phyloP scores from a whole-genome alignment of 2,329 filamentous ascomycete genomes.

The Paecilomyces variotii region DNA sequence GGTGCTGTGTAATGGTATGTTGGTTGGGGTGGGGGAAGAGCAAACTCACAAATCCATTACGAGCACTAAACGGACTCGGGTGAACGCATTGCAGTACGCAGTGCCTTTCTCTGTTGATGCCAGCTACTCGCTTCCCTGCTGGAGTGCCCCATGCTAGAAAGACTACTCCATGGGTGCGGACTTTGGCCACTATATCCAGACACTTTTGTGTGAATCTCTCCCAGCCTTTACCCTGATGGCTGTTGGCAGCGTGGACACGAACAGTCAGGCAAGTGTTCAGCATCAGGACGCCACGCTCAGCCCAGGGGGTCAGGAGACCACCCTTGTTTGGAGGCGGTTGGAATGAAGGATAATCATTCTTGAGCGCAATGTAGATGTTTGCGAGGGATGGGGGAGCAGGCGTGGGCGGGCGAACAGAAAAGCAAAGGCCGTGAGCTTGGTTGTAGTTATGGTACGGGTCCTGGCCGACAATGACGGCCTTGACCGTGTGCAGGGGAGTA shows the following conservation, averaged over 20 bases:
- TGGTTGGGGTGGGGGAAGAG: not conserved
- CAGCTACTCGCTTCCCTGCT: constrained; percentile 69
- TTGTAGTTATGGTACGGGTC: constrained; percentile 95
- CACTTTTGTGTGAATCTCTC: constrained; percentile 86
- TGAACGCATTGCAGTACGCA: constrained; percentile 80
- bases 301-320: constrained; percentile 87
- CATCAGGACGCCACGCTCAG: constrained; percentile 82
- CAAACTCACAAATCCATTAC: constrained; percentile 62
- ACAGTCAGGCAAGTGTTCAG: constrained; percentile 95
- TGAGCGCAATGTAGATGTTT: constrained; percentile 87
- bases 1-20: not conserved
- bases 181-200: constrained; percentile 76
- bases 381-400: constrained; percentile 79
- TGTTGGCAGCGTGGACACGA: constrained; percentile 78
- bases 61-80: constrained; percentile 84
- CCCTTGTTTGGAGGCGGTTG: constrained; percentile 64
- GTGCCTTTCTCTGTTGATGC: constrained; percentile 66
- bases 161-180: constrained; percentile 72
- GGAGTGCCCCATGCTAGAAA: constrained; percentile 91
- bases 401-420: constrained; percentile 86
- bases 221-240: constrained; percentile 81
- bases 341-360: constrained; percentile 81
- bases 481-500: constrained; percentile 80
- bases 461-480: constrained; percentile 88
- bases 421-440: constrained; percentile 92